A percentile compares a stretch with the other conserved stretches of the same genome.
phyloP scores from a whole-genome alignment of 805 yeast species.

The Yamadazyma ubonensis region DNA sequence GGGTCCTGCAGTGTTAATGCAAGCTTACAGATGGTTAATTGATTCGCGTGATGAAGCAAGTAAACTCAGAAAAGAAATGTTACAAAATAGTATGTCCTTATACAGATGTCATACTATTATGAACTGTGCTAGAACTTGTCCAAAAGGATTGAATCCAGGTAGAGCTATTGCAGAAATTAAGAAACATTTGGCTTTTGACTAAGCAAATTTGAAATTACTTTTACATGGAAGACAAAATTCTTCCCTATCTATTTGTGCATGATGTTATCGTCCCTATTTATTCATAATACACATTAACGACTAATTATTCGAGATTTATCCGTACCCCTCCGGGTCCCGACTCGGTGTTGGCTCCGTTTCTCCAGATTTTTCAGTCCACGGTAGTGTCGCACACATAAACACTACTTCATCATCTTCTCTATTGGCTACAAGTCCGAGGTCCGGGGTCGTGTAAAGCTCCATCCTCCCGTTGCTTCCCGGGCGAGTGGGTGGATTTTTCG shows the following conservation, averaged over 20 bases:
- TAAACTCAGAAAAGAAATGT: slow-evolving; percentile 74
- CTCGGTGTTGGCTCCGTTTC: slow-evolving; percentile 3
- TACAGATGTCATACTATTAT: slow-evolving; percentile 99
- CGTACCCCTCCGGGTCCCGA: slow-evolving; percentile 3
- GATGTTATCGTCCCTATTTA: slow-evolving; percentile 6
- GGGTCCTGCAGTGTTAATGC: slow-evolving; percentile 99
- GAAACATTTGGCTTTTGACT: slow-evolving; percentile 84
- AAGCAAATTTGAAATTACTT: slow-evolving; percentile 19
- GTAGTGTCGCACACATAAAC: no score
- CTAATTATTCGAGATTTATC: not conserved
- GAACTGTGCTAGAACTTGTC: slow-evolving; percentile 98
- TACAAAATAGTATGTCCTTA: slow-evolving; percentile 94
- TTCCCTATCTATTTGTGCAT: slow-evolving; percentile 3
- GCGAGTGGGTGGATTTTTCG: not conserved
- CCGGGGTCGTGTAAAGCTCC: slow-evolving; percentile 2
- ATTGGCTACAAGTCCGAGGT: slow-evolving; percentile 8
- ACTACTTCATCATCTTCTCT: no score
- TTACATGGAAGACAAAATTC: not conserved
- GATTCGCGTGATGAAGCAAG: slow-evolving; percentile 96
- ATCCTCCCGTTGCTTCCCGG: not conserved
- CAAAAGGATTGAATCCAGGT: slow-evolving; percentile 98
- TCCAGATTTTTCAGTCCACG: not conserved
- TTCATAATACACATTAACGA: slow-evolving; percentile 5
- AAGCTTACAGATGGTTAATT: slow-evolving; percentile 98
- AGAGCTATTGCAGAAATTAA: slow-evolving; percentile 95